These are phyloP conservation scores for Fusarium devonianum DNA, from an alignment of 2,329 filamentous ascomycete genomes.

Conservation along the genomic window DNA sequence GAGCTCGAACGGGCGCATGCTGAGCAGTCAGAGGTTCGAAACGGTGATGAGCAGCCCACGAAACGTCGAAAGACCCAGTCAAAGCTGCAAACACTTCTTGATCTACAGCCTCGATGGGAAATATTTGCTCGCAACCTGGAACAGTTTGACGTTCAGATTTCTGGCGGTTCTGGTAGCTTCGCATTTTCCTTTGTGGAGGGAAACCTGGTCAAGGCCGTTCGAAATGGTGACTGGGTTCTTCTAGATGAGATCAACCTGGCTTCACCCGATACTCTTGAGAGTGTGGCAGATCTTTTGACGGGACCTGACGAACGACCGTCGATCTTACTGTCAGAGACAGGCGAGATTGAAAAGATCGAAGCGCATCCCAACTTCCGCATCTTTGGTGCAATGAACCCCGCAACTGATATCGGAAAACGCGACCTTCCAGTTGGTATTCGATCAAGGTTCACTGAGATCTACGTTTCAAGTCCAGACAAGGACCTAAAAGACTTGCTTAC, in stretches of 20 bases:
- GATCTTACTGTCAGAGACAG: conserved; percentile 89
- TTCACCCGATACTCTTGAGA: conserved; percentile 92
- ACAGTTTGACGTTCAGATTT: conserved; percentile 81
- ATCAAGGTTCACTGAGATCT: conserved; percentile 94
- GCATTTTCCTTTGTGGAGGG: conserved; percentile 97
- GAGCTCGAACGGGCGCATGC: conserved; percentile 57
- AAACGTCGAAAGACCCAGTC: conserved; percentile 73
- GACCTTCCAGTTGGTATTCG: conserved; percentile 88
- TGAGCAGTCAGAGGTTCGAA: conserved; percentile 46
- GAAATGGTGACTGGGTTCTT: conserved; percentile 96
- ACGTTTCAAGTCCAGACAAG: conserved; percentile 87
- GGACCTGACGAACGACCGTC: conserved; percentile 77
- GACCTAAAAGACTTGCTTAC: conserved; percentile 85
- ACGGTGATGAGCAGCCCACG: conserved; percentile 61
- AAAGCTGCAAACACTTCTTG: conserved; percentile 69
- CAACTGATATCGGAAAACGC: conserved; percentile 95
- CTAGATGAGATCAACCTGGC: conserved; percentile 98
- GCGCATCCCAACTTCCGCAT: conserved; percentile 94
- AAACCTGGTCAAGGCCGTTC: conserved; percentile 92
- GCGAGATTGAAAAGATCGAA: conserved; percentile 86
- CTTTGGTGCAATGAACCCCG: conserved; percentile 99
- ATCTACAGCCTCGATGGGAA: conserved; percentile 76
- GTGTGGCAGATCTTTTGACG: conserved; percentile 86
- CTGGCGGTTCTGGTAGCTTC: conserved; percentile 76
- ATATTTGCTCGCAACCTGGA: conserved; percentile 76